Percentiles rank a stretch among this genome's conserved stretches.
Conservation (phyloP, 352 stramenopile species). For the Pythium plurisporium region DNA sequence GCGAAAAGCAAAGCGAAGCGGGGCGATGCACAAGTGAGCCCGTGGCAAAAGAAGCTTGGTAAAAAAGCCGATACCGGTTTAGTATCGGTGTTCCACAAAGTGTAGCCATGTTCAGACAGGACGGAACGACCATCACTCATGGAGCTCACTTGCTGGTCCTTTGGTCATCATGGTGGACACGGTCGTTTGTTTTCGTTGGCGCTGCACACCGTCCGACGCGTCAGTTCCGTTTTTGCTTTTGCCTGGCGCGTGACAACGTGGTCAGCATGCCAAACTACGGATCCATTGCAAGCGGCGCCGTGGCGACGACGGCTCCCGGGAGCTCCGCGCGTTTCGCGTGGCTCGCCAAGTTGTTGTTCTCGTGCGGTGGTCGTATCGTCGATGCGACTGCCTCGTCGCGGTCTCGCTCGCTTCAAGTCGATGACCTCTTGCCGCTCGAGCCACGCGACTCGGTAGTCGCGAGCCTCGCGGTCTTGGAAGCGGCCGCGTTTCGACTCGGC, state of each 20-base stretch:
- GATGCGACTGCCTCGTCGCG: slow-evolving; percentile 6
- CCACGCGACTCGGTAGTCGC: slow-evolving; percentile 18
- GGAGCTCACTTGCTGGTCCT: too few species aligned
- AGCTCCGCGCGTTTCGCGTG: too few species aligned
- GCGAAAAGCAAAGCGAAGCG: too few species aligned
- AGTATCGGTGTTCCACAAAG: not conserved
- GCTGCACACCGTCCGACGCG: too few species aligned
- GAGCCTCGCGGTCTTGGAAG: not conserved
- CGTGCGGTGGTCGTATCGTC: not conserved
- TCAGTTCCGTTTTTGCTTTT: too few species aligned
- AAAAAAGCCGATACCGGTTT: too few species aligned
- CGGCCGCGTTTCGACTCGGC: not conserved
- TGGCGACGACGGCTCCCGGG: too few species aligned
- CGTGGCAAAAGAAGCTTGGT: too few species aligned
- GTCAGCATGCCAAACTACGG: not conserved
- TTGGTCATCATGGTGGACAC: too few species aligned
- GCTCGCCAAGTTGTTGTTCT: slow-evolving; percentile 4
- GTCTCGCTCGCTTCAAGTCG: slow-evolving; percentile 26
- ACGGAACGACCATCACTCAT: slow-evolving; percentile 8
- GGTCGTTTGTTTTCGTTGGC: too few species aligned
- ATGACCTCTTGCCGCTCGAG: slow-evolving; percentile 43
- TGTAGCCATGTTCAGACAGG: not conserved
- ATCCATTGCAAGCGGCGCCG: too few species aligned
- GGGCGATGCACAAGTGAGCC: too few species aligned
- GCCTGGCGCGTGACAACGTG: not conserved